phyloP scores from a whole-genome alignment of 148 eudicot species.

The Arbutus unedo region DNA sequence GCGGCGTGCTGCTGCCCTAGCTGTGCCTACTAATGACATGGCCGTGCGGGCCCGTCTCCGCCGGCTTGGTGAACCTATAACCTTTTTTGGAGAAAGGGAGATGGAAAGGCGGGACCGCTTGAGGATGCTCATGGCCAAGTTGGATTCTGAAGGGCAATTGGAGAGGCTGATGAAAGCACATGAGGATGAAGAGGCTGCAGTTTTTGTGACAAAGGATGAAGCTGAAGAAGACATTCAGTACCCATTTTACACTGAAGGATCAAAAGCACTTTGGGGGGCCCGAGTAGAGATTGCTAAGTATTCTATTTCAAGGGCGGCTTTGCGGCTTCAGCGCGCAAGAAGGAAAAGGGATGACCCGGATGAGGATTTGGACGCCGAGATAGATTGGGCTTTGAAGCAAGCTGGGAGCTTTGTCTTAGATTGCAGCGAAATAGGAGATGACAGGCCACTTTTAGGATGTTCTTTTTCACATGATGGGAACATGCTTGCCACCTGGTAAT shows the following conservation, averaged over 20 bases:
- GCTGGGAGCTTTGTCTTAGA: constrained; percentile 62
- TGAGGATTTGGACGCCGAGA: constrained; percentile 90
- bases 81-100: constrained; percentile 89
- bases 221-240: constrained; percentile 70
- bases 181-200: constrained; percentile 82
- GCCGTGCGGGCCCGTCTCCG: constrained; percentile 78
- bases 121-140: constrained; percentile 84
- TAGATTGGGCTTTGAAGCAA: constrained; percentile 70
- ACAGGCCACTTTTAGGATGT: constrained; percentile 82
- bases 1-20: constrained; percentile 85
- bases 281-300: constrained; percentile 62
- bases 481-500: constrained; percentile 86
- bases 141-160: constrained; percentile 87
- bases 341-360: constrained; percentile 89
- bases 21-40: constrained; percentile 90
- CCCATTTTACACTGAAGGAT: constrained; percentile 88
- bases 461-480: constrained; percentile 73
- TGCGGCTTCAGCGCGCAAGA: constrained; percentile 66
- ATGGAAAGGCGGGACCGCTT: constrained; percentile 95
- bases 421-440: constrained; percentile 92
- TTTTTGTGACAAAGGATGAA: constrained; percentile 40
- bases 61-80: constrained; percentile 81
- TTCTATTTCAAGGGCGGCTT: constrained; percentile 60
- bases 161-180: constrained; percentile 84
- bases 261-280: constrained; percentile 54